Evolutionary conservation across 208 protist genomes (phyloP).

Genomic region (Crithidia bombi): DNA sequence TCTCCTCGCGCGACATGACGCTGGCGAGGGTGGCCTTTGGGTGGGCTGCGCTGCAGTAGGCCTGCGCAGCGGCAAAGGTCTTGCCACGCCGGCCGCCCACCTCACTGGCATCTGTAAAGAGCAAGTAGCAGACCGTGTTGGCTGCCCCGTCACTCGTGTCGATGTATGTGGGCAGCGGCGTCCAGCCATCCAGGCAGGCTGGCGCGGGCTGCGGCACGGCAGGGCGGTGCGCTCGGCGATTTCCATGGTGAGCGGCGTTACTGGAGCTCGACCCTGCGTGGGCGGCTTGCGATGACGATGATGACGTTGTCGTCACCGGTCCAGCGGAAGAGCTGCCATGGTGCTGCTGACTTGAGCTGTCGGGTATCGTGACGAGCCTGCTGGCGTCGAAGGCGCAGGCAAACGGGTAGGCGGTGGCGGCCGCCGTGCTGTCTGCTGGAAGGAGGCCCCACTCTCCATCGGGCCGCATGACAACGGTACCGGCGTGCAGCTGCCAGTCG

Average conservation of each 20-base stretch:
- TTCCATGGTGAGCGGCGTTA: neutral
- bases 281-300: neutral
- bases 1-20: constrained; percentile 46
- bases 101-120: constrained; percentile 40
- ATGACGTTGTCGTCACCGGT: neutral
- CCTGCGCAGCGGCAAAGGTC: constrained; percentile 33
- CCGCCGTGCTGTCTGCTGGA: constrained; percentile 22
- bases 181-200: constrained; percentile 56
- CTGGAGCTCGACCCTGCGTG: neutral
- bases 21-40: constrained; percentile 55
- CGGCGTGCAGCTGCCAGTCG: constrained; percentile 41
- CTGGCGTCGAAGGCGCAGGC: constrained; percentile 45
- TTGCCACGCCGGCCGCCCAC: constrained; percentile 40
- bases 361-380: neutral
- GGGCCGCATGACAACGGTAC: constrained; percentile 50
- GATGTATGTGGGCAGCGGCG: constrained; percentile 30
- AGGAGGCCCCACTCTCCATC: constrained; percentile 51
- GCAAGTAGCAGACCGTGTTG: constrained; percentile 53
- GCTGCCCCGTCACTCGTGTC: constrained; percentile 28
- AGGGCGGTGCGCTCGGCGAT: constrained; percentile 27
- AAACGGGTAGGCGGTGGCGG: constrained; percentile 35
- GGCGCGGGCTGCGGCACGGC: constrained; percentile 43
- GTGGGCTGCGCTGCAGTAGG: constrained; percentile 44
- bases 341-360: constrained; percentile 4
- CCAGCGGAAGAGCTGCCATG: neutral